Conservation (phyloP, 164 flowering plant species). For the Piper betle region DNA sequence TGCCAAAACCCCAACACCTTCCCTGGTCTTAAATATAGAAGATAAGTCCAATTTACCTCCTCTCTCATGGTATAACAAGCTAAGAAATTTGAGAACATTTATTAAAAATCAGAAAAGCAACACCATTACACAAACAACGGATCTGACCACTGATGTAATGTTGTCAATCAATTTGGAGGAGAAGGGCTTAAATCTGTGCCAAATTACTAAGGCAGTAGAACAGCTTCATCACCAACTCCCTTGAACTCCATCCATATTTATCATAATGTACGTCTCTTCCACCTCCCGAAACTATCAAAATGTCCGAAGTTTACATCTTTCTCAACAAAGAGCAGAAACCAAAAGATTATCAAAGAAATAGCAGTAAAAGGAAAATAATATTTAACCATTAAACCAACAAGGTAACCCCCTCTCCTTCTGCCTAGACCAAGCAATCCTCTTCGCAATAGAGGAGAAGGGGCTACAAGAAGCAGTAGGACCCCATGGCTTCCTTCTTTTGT, state of each 20-base stretch:
- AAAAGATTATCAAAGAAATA: too few species aligned
- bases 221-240: conserved; percentile 93
- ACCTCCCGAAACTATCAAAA: conserved; percentile 25
- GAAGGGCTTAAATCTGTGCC: conserved; percentile 75
- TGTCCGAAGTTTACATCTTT: not conserved
- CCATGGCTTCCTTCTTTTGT: too few species aligned
- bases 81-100: not conserved
- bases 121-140: conserved; percentile 90
- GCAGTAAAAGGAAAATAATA: not conserved
- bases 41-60: not conserved
- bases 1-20: not conserved
- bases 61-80: not conserved
- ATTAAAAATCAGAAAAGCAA: not conserved
- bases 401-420: too few species aligned
- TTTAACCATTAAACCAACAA: conserved; percentile 69
- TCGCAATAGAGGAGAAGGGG: too few species aligned
- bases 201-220: conserved; percentile 77
- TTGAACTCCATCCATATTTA: conserved; percentile 94
- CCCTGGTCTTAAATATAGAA: not conserved
- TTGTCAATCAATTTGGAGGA: conserved; percentile 76
- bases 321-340: too few species aligned
- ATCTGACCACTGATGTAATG: conserved; percentile 92
- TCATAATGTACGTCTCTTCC: conserved; percentile 84
- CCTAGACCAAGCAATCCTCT: too few species aligned
- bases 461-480: too few species aligned